Evolutionary conservation across 306 rosid genomes (phyloP), one percentile per base, ranked within the genome.

Genomic region (Begonia fuchsioides): DNA sequence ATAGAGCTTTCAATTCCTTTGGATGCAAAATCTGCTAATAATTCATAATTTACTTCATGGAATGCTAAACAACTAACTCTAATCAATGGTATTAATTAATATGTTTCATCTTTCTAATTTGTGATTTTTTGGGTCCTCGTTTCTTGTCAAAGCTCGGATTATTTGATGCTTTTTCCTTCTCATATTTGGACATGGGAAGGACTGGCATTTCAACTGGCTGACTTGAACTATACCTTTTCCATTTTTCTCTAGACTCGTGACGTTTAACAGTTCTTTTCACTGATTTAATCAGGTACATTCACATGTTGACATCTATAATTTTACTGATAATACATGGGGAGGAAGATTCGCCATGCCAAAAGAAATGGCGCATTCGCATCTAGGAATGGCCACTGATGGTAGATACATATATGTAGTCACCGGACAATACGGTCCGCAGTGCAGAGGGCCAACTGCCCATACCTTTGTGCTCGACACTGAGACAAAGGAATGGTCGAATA

Each of bases 321-420:
- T 87, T 55, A 69, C 50, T 32, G 61, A 47, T 61, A 74, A 78
- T 59, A 67, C 56, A 43, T 77, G 94, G 96, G 77, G 56, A 41
- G 87, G 59, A 38, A 66, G 57, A 55, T 65, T 87, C 59, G 60
- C 73, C 54, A 77, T 63, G 65, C 94, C 96, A 41, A 72, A 75
- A 65, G 93, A 83, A 17, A 80, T 87, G 96, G 96, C 76, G 47
- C 56, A 83, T 72, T 87, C 96, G 8, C 94, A 87, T 78, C 70
- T 83, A 68, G 96, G 96, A 50, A 71, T 83, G 52, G 76, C 70
- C 15, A 73, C 85, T 56, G 96, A 87, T 80, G 87, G 87, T 54
- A 87, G 94, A 69, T 83, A 73, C 76, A 69, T 80, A 32, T 87
- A 77, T 62, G 76, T 83, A 13, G 62, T 87, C 54, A 73, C 87